Base-by-base conservation (phyloP, 1,284 basidiomycete genomes). In the Lentinula novae-zelandiae region DNA sequence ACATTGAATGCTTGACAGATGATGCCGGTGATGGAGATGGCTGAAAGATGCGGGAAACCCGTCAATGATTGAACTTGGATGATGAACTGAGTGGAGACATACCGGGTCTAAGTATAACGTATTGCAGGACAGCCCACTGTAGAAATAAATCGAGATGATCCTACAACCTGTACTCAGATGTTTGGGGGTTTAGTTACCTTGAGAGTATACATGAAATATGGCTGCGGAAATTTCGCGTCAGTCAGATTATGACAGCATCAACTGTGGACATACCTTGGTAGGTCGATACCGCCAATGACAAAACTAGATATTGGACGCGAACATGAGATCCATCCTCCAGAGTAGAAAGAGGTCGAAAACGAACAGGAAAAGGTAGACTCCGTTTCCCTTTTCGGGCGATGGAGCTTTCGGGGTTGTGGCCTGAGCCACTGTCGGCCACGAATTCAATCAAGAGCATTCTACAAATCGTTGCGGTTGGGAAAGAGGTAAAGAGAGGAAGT, bases 191-290 rank as follows among this genome's bases (percentile, higher is more conserved):
- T 7, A 60, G 74, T 46, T 67, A 90, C 88, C 76, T 92, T 93
- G 68, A 95, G 73, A 0, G 92, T 89, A 70, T 93, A 90, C 86
- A 95, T 89, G 71, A 95, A 95, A 74, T 95, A 93, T 0, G 89
- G 80, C 85, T 36, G 54, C 49, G 55, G 52, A 13, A 58, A 58
- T 48, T 53, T 17, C 34, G 51, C n/a, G 50, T 42, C 33, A 17
- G 27, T 51, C 36, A 13, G 4, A 31, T 7, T 7, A 44, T 13
- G 8, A 20, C 13, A 44, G 27, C 27, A 17, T 27, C 9, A 13
- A 13, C 9, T 5, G 8, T 9, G n/a, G 31, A 42, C 31, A 31
- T 42, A 84, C 87, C 76, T 95, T 95, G 9, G 89, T 90, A 0
- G 92, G 90, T 42, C 92, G 77, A 71, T 88, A 94, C 66, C 90